Evolutionary conservation across 768 basidiomycete genomes (phyloP).

Genomic region (Suillus brevipes): DNA sequence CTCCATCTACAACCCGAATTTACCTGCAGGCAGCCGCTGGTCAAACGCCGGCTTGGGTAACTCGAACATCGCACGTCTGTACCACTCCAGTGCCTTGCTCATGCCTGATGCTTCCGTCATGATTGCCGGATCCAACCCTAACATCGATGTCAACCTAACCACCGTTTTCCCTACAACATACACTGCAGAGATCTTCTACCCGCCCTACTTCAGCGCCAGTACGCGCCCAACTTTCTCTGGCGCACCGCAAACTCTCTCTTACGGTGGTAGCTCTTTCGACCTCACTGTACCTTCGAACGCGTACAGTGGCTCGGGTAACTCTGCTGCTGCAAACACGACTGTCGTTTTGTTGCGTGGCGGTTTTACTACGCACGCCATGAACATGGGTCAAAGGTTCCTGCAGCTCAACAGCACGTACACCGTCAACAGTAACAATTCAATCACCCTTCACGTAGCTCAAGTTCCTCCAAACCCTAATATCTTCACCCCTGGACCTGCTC

Average conservation of each 20-base stretch:
- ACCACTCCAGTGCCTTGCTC: slow-evolving; percentile 90
- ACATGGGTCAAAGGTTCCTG: slow-evolving; percentile 81
- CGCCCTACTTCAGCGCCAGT: slow-evolving; percentile 74
- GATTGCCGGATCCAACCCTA: slow-evolving; percentile 92
- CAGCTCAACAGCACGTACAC: slow-evolving; percentile 87
- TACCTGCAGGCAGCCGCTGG: slow-evolving; percentile 72
- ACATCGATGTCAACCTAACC: slow-evolving; percentile 73
- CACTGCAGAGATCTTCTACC: slow-evolving; percentile 87
- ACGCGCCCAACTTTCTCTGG: slow-evolving; percentile 70
- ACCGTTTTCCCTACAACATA: slow-evolving; percentile 76
- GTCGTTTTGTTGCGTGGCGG: slow-evolving; percentile 84
- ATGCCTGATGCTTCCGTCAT: slow-evolving; percentile 85
- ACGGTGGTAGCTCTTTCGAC: slow-evolving; percentile 83
- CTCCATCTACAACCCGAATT: slow-evolving; percentile 81
- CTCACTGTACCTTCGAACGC: slow-evolving; percentile 65
- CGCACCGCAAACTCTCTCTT: slow-evolving; percentile 71
- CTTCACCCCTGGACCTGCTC: slow-evolving; percentile 85
- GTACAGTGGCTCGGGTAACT: slow-evolving; percentile 64
- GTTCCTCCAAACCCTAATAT: slow-evolving; percentile 82
- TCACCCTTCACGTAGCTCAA: slow-evolving; percentile 79
- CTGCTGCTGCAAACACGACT: slow-evolving; percentile 70
- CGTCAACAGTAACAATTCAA: slow-evolving; percentile 73
- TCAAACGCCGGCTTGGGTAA: slow-evolving; percentile 62
- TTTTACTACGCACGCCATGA: slow-evolving; percentile 84
- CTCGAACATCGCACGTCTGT: slow-evolving; percentile 74